Conservation (phyloP, 2,329 filamentous ascomycete genomes). For the Fusarium chuoi region DNA sequence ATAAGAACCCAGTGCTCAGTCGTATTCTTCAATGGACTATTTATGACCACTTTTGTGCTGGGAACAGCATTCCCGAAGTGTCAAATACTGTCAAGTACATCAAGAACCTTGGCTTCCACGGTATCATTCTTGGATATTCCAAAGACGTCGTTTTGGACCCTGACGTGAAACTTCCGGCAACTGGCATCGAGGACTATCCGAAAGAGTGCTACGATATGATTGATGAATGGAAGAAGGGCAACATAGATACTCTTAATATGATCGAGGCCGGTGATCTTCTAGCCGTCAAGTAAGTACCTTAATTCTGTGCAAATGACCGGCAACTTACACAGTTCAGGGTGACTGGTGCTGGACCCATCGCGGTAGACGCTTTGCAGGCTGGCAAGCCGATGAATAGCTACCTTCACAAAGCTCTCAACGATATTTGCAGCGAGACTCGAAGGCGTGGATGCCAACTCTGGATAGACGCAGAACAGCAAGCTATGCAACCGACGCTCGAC, state of each 20-base stretch:
- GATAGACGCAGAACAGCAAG: conserved; percentile 58
- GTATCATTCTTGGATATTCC: conserved; percentile 64
- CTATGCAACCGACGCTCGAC: conserved; percentile 53
- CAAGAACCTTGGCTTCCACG: conserved; percentile 60
- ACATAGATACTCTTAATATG: conserved; percentile 63
- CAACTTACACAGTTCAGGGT: conserved; percentile 42
- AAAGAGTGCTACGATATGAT: conserved; percentile 39
- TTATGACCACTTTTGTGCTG: conserved; percentile 68
- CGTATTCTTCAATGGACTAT: conserved; percentile 57
- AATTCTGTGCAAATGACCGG: accelerated
- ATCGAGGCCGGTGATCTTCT: conserved; percentile 64
- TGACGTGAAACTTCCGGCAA: conserved; percentile 24
- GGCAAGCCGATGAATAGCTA: conserved; percentile 49
- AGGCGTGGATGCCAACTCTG: conserved; percentile 53
- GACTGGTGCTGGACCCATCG: conserved; percentile 55
- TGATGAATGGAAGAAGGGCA: conserved; percentile 62
- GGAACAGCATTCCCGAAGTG: conserved; percentile 60
- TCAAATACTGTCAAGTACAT: conserved; percentile 56
- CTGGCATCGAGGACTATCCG: conserved; percentile 15
- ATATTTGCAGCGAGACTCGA: conserved; percentile 51
- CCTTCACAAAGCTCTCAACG: conserved; percentile 52
- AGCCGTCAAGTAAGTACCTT: conserved; percentile 62
- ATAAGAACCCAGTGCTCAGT: conserved; percentile 52
- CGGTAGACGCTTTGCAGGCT: conserved; percentile 51
- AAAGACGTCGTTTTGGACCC: conserved; percentile 56